Base-by-base conservation (phyloP, 192 early-diverging fungal genomes). In the Backusella tuberculispora region DNA sequence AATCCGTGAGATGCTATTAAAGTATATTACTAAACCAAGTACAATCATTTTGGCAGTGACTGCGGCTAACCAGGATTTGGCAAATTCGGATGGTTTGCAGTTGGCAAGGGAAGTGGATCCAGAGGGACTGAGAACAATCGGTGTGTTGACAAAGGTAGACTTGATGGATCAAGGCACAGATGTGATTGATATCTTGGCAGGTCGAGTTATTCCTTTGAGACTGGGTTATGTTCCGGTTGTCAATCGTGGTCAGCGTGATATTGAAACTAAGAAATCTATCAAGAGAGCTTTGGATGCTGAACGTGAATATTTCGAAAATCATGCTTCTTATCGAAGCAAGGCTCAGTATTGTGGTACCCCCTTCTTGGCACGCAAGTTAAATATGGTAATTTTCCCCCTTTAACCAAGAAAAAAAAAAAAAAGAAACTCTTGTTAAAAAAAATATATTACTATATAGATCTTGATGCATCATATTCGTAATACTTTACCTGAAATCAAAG, bases 111-210 rank as follows among this genome's bases (percentile, higher is more conserved):
- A 99, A 81, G 94, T 98, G n/a, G 98, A 99, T 75, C 97, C 97
- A 5, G 98, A 99, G 68, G 98, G 88, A n/a, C 85, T 96, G 34
- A 90, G 98, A 66, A 99, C 98, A 6, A 98, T 99, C 80, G 98
- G 98, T 74, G 98, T 99, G 42, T 87, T 99, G 84, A 99, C 98
- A 76, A 99, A 99, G 84, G 89, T 99, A 72, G 98, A 99, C 84
- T 86, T 99, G 72, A 99, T 99, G 98, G 98, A 99, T 85, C 86
- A 90, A 81, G 98, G 98, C 43, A 99, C 98, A 15, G 98, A 99
- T 83, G 97, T 99, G 10, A 96, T 99, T 48, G 98, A 99, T 78
- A 98, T 99, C 80, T 89, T 99, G 78, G 97, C 97, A 10, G 95
- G 95, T 2, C 88, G 98, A 13, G 90, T 99, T 24, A 99, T 99